Base-by-base conservation (phyloP, 2,329 filamentous ascomycete species). In the Botrytis paeoniae region DNA sequence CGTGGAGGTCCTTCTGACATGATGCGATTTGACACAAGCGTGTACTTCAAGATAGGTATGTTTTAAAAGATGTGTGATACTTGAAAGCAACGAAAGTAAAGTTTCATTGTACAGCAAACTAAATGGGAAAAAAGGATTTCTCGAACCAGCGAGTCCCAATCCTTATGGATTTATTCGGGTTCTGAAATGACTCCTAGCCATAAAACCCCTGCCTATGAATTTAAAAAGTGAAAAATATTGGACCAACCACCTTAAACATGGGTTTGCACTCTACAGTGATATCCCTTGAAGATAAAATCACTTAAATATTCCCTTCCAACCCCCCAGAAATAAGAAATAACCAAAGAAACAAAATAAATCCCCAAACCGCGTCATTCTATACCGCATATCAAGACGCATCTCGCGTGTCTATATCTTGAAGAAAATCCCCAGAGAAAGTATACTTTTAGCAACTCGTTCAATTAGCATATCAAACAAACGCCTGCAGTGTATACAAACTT, bases 341-440 rank as follows among this genome's bases (percentile, higher is more conserved):
- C 8, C 2, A 48, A 48, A 48, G 45, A 25, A 48, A 25, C 4
- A 4, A 25, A 5, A 25, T 1, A 48, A 22, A 48, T 48, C 10
- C 22, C 45, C 22, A 25, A 48, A 48, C 45, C 10, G 45, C 22
- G 1, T 20, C 22, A 25, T 12, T 25, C 1, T 5, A 48, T 25
- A 1, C 9, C 9, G 4, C 45, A 48, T 48, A 12, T 25, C 45
- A 48, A 25, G 1, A 48, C 9, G 3, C 0, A 12, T 9, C 4
- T 2, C 3, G 9, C 9, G 1, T 12, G 5, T 48, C 22, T 25
- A 48, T 48, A 48, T 25, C 22, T 4, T 48, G 9, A 51, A 14
- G 4, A 51, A 0, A 6, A 0, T 25, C 9, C 22, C 45, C 6
- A 25, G 22, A 14, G 4, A 10, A 25, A 14, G 1, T 25, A 25